Base-by-base conservation (phyloP, 805 yeast genomes). In the Lipomyces japonicus region DNA sequence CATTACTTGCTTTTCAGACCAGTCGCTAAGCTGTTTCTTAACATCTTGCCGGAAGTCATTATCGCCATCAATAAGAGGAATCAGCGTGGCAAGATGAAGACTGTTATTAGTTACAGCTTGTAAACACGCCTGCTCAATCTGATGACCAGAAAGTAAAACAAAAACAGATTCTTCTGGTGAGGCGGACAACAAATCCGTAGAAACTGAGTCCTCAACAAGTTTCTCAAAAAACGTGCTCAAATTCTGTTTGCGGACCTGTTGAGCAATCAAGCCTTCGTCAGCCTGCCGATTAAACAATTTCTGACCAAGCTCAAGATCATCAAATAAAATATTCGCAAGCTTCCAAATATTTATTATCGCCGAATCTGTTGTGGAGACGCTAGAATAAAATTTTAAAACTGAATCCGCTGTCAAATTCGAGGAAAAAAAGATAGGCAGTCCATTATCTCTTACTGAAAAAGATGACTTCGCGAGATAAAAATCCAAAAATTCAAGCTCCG, bases 41-140 rank as follows among this genome's bases (percentile, higher is more conserved):
- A 96, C 90, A 45, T 79, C 71, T 0, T 61, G 61, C 43, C 73
- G 72, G 2, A 84, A 82, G 1, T 74, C 72, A 57, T 82, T 85
- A 58, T 84, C 82, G 0, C 93, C 81, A 30, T 86, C 95, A 5
- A 84, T 64, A 38, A 85, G 68, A 0, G 96, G 75, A 10, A 91
- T 65, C 24, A 87, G 61, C 0, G 79, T 79, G 0, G 95, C 80
- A 18, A 91, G 66, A 64, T 90, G 95, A 3, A 76, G 68, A 60
- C 86, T 85, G 6, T 75, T 74, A 0, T 84, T 67, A n/a, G 74
- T 68, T 1, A 81, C 66, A 1, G 96, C 90, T 2, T 71, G 52
- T 26, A 72, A 71, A 4, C 82, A 71, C 1, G 97, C 97, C 24
- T 72, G 71, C 6, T 74, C 69, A 25, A 87, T 61, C 48, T 82